Percentiles rank a stretch among this genome's conserved stretches.
These are phyloP conservation scores for Debaryomyces hansenii DNA, from an alignment of 805 yeast species.

Conservation along the genomic window DNA sequence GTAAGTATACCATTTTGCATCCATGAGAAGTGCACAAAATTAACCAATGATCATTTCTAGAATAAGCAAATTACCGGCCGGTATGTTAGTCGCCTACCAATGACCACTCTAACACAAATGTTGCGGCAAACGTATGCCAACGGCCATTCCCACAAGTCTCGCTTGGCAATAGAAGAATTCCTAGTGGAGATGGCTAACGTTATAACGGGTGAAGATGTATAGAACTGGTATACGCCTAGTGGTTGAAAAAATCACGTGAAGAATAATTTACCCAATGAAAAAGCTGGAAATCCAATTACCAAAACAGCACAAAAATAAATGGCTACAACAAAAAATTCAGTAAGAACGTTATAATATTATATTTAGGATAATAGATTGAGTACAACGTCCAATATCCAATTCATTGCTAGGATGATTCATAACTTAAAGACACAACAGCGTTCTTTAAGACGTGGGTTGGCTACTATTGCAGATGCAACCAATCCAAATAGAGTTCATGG, in stretches of 20 bases:
- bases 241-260: background rate
- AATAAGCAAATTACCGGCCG: slow-evolving; percentile 1
- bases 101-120: background rate
- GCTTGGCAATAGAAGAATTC: background rate
- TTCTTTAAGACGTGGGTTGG: slow-evolving; percentile 35
- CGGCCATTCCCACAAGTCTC: background rate
- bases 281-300: slow-evolving; percentile 21
- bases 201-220: background rate
- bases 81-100: background rate
- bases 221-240: no score
- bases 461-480: slow-evolving; percentile 49
- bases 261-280: slow-evolving; percentile 17
- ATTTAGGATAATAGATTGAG: background rate
- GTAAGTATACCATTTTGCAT: background rate
- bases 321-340: background rate
- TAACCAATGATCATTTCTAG: background rate
- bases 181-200: background rate
- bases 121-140: background rate
- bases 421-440: slow-evolving; percentile 25
- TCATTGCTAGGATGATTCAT: slow-evolving; percentile 32
- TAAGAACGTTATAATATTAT: background rate
- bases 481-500: slow-evolving; percentile 61
- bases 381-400: background rate
- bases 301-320: slow-evolving; percentile 8
- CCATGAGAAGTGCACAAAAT: background rate